Evolutionary conservation across 1,139 yeast species (phyloP), one percentile per base, ranked within the genome.

Genomic region (Suhomyces anneliseae): DNA sequence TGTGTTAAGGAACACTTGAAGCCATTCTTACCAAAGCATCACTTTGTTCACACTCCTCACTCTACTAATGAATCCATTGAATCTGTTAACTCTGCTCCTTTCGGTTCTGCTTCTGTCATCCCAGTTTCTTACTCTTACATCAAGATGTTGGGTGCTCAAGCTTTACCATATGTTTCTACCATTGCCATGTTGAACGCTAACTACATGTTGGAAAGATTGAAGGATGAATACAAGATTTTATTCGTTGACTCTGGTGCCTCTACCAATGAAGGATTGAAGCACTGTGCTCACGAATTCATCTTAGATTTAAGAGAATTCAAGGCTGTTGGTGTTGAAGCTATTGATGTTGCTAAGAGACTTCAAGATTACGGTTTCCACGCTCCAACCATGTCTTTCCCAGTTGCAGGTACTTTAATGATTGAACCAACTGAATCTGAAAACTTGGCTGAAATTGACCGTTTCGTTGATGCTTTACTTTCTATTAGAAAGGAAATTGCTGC

Each of bases 311-410:
- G 98, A 66, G 90, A 86, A 43, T 89, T 87, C 74, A 90, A 92
- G 71, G 69, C 79, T 3, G 64, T 82, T 44, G 96, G 96, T 19
- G 74, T 93, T 49, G 98, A 93, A 68, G 98, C 97, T 27, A 90
- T 92, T 60, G 99, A 93, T 65, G 85, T 93, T 51, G 98, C 99
- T 50, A 93, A 93, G 75, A 83, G 99, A 68, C 79, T 93, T 52
- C 98, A 93, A 70, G 99, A 93, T 70, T 93, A 92, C 65, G 97
- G 98, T 1, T 93, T 93, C 84, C 99, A 93, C 68, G 97, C 97
- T 0, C 99, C 99, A 56, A 93, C 99, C 42, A 85, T 93, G 90
- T 93, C 98, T 1, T 93, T 95, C 88, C 99, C 99, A 24, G 96
- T 93, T 45, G 92, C 97, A 10, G 96, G 96, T 51, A 93, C 99